Percentiles rank a stretch among this genome's conserved stretches.
phyloP scores from a whole-genome alignment of 1,284 basidiomycete species.

The Cryptococcus hybrid region DNA sequence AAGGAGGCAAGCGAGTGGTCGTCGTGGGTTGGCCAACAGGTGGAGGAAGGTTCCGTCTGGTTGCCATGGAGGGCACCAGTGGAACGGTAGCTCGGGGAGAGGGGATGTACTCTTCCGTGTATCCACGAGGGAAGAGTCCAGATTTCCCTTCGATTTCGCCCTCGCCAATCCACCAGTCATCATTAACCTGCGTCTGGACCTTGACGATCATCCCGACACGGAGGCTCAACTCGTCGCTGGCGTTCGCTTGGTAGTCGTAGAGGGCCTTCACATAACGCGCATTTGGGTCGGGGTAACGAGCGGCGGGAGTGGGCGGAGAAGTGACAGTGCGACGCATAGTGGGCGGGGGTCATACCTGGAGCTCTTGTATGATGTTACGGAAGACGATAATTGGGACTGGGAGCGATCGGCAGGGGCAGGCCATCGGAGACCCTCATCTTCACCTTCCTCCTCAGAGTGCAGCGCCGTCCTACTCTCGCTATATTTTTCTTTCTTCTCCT shows the following conservation, averaged over 20 bases:
- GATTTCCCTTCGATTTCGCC: constrained; percentile 54
- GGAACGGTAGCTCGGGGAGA: constrained; percentile 24
- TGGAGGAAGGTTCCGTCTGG: constrained; percentile 12
- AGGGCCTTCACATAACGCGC: constrained; percentile 59
- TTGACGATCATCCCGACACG: constrained; percentile 67
- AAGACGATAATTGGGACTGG: constrained; percentile 16
- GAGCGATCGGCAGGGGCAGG: constrained; percentile 10
- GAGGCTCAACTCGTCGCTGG: constrained; percentile 69
- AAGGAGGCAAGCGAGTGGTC: constrained; percentile 8
- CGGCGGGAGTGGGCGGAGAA: constrained; percentile 21
- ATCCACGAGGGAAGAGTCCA: constrained; percentile 73
- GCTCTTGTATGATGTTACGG: constrained; percentile 5
- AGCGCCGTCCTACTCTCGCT: constrained; percentile 53
- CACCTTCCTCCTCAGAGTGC: constrained; percentile 41
- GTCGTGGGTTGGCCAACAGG: constrained; percentile 6
- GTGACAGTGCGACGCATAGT: constrained; percentile 33
- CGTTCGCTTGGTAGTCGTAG: constrained; percentile 67
- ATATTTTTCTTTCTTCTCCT: constrained; percentile 60
- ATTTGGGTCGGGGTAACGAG: constrained; percentile 12
- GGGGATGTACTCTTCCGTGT: constrained; percentile 58
- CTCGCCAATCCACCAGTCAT: constrained; percentile 30
- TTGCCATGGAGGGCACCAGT: constrained; percentile 22
- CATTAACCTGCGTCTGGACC: constrained; percentile 70
- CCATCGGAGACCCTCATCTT: constrained; percentile 46
- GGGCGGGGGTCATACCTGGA: constrained; percentile 16